These are phyloP conservation scores for Oxytropis ochrocephala DNA, from an alignment of 306 rosid genomes.

Conservation along the genomic window DNA sequence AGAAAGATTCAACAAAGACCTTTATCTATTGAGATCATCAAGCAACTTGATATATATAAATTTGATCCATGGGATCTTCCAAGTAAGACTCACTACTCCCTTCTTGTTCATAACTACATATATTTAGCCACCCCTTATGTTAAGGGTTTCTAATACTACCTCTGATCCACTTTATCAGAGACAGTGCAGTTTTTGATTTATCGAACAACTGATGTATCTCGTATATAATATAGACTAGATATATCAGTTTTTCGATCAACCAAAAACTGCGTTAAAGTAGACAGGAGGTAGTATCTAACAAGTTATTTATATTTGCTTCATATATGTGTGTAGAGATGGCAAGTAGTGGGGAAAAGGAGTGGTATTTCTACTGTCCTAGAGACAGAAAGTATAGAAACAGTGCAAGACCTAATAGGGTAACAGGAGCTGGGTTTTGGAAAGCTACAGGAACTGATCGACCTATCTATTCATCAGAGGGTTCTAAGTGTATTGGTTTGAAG, in stretches of 20 bases:
- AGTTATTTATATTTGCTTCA: not conserved
- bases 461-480: slow-evolving; percentile 67
- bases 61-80: slow-evolving; percentile 99
- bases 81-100: slow-evolving; percentile 37
- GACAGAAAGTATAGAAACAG: slow-evolving; percentile 83
- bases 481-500: slow-evolving; percentile 78
- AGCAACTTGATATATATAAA: slow-evolving; percentile 87
- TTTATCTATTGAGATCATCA: slow-evolving; percentile 81
- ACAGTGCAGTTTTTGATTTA: too few species aligned
- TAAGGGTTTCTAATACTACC: not conserved
- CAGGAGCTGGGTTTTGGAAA: slow-evolving; percentile 88
- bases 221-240: too few species aligned
- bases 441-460: slow-evolving; percentile 89
- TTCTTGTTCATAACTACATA: not conserved
- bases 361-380: slow-evolving; percentile 89
- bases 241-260: too few species aligned
- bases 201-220: too few species aligned
- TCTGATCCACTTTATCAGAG: too few species aligned
- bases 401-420: slow-evolving; percentile 82
- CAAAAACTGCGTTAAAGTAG: too few species aligned
- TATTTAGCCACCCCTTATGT: not conserved
- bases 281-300: too few species aligned
- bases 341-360: slow-evolving; percentile 73
- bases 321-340: slow-evolving; percentile 52
- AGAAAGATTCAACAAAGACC: slow-evolving; percentile 75